Percentiles rank a stretch among this genome's conserved stretches.
Evolutionary conservation across 2,329 filamentous ascomycete species (phyloP).

Genomic region (Verticillium klebahnii): DNA sequence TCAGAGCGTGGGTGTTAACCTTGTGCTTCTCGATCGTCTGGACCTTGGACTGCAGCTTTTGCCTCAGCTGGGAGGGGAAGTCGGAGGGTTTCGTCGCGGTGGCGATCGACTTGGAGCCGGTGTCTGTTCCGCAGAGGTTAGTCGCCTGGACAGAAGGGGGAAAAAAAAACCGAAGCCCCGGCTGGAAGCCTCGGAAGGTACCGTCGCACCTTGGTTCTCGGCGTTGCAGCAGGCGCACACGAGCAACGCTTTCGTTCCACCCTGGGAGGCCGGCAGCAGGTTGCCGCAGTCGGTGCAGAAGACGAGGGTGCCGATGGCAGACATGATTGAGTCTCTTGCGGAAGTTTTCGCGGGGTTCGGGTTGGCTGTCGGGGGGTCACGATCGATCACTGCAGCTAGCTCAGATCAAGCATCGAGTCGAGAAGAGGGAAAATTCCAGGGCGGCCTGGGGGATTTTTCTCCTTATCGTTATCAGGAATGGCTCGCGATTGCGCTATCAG

Average conservation of each 20-base stretch:
- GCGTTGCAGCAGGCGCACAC: conserved; percentile 83
- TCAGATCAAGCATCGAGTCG: background rate
- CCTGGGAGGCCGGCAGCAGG: conserved; percentile 75
- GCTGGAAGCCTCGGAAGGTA: background rate
- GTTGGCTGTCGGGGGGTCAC: background rate
- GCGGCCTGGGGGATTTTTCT: background rate
- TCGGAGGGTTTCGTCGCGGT: conserved; percentile 85
- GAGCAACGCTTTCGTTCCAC: conserved; percentile 69
- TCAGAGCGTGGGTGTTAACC: conserved; percentile 66
- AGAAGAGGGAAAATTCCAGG: background rate
- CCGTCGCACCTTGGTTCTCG: conserved; percentile 69
- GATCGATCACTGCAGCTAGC: background rate
- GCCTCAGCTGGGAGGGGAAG: conserved; percentile 84
- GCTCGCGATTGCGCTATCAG: background rate
- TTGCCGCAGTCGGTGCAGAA: conserved; percentile 95
- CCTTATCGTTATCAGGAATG: background rate
- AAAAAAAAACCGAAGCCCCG: background rate
- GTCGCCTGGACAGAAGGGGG: background rate
- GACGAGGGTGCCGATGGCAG: conserved; percentile 82
- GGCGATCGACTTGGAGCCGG: conserved; percentile 67
- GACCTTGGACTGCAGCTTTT: conserved; percentile 77
- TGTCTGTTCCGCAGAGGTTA: conserved; percentile 45
- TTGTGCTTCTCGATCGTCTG: conserved; percentile 77
- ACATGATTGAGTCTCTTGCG: conserved; percentile 49
- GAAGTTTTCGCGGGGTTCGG: background rate